Base-by-base conservation (phyloP, 2,329 filamentous ascomycete species). In the Laburnicola sp. region DNA sequence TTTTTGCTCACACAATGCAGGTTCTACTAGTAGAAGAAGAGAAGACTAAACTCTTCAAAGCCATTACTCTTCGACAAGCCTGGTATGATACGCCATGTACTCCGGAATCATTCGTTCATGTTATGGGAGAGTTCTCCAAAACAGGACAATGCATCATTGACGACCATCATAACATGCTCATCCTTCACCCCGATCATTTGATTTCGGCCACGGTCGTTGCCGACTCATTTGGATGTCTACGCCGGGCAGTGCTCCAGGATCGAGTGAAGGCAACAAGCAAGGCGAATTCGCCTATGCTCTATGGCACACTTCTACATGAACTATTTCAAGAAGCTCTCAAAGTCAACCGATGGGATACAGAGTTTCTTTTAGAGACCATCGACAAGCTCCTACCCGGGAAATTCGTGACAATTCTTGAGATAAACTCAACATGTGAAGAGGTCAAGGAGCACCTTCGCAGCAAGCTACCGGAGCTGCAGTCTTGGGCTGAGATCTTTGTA, bases 151-250 rank as follows among this genome's bases (percentile, higher is more conserved):
- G 92, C 68, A 76, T 95, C 40, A 81, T 97, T 56, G 88, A 96
- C 67, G 91, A 97, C 69, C 79, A 82, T 2, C 81, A 87, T 43
- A 91, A 92, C 63, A 88, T 97, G 72, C 77, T 99, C 44, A 91
- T 99, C 50, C 76, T 99, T 10, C 92, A 99, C 66, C 94, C 94
- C 0, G 94, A 99, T 66, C 92, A 97, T 74, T 82, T 99, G 30
- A 88, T 99, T 46, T 97, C 94, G 2, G 88, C 94, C 2, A 97
- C 94, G 0, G 91, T 95, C 4, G 88, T 99, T 37, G 92, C 91
- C n/a, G 94, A 99, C 72, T 96, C 94, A 0, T 96, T 97, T 69
- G 87, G 86, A 23, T 99, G 94, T 68, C 86, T 89, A 69, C 87
- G 94, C 16, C 87, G 93, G 57, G 91, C 94, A 27, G 93, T 97